These are phyloP conservation scores for Pleurotus cornucopiae DNA, from an alignment of 768 basidiomycete genomes.

Conservation along the genomic window DNA sequence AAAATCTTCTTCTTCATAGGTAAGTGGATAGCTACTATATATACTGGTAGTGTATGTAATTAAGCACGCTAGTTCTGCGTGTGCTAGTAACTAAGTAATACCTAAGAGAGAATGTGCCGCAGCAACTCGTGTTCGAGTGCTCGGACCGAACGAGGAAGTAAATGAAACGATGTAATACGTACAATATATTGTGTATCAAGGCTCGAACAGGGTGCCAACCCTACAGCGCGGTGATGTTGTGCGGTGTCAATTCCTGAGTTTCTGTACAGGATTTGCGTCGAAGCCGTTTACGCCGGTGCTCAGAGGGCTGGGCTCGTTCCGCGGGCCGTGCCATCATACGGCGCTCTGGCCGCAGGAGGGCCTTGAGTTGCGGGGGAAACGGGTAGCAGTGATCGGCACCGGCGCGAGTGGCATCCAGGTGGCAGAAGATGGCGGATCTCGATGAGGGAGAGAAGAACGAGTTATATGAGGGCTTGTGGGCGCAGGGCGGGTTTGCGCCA, in stretches of 20 bases:
- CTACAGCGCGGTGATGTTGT: not conserved
- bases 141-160: too few species aligned
- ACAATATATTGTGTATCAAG: too few species aligned
- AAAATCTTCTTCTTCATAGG: too few species aligned
- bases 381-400: slow-evolving; percentile 21
- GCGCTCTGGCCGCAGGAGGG: slow-evolving; percentile 18
- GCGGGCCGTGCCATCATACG: slow-evolving; percentile 19
- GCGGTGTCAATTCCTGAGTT: slow-evolving; percentile 9
- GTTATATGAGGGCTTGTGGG: slow-evolving; percentile 15
- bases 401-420: slow-evolving; percentile 23
- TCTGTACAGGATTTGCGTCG: slow-evolving; percentile 15
- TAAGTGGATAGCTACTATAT: too few species aligned
- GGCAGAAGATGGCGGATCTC: not conserved
- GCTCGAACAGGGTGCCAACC: too few species aligned
- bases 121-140: too few species aligned
- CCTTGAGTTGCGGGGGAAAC: slow-evolving; percentile 17
- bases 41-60: too few species aligned
- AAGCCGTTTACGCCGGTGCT: slow-evolving; percentile 1
- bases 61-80: too few species aligned
- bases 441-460: slow-evolving; percentile 9
- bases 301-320: too few species aligned
- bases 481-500: slow-evolving; percentile 17
- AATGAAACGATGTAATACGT: too few species aligned
- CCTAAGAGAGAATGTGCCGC: too few species aligned
- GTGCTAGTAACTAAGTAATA: too few species aligned